These are phyloP conservation scores for Dothideomycetes sp. DNA, from an alignment of 2,329 filamentous ascomycete species.

Conservation along the genomic window DNA sequence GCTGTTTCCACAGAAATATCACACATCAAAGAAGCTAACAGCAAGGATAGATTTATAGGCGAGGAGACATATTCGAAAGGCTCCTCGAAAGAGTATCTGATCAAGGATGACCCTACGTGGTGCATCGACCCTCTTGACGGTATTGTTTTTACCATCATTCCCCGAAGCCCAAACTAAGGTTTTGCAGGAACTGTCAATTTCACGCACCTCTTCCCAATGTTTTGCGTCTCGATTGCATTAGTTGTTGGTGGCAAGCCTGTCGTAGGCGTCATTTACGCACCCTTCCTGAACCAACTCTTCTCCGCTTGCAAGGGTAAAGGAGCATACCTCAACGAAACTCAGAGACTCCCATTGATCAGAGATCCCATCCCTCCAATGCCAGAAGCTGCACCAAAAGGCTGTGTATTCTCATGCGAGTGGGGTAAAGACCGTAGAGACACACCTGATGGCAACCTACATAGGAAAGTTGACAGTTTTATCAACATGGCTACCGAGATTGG, in stretches of 20 bases:
- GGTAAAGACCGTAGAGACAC: conserved; percentile 62
- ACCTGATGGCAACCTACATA: conserved; percentile 55
- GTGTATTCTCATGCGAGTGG: conserved; percentile 68
- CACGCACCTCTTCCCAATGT: conserved; percentile 71
- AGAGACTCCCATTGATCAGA: conserved; percentile 51
- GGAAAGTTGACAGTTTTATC: conserved; percentile 64
- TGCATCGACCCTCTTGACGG: conserved; percentile 67
- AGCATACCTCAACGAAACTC: conserved; percentile 57
- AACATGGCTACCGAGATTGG: conserved; percentile 61
- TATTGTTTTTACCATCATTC: conserved; percentile 11
- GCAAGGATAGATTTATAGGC: conserved; percentile 53
- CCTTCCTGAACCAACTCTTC: conserved; percentile 59
- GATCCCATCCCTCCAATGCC: conserved; percentile 55
- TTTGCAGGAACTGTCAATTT: conserved; percentile 59
- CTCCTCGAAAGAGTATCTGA: conserved; percentile 55
- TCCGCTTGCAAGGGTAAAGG: conserved; percentile 55
- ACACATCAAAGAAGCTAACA: conserved; percentile 2
- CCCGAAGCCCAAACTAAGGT: neutral
- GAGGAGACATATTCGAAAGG: conserved; percentile 67
- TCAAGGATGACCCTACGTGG: conserved; percentile 57
- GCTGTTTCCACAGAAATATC: conserved; percentile 17
- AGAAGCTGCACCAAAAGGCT: conserved; percentile 52
- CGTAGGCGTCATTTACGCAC: conserved; percentile 63
- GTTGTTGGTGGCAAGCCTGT: conserved; percentile 47
- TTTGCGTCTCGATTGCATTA: conserved; percentile 68